Conservation (phyloP, 768 basidiomycete genomes). For the Amanita jacksonii region DNA sequence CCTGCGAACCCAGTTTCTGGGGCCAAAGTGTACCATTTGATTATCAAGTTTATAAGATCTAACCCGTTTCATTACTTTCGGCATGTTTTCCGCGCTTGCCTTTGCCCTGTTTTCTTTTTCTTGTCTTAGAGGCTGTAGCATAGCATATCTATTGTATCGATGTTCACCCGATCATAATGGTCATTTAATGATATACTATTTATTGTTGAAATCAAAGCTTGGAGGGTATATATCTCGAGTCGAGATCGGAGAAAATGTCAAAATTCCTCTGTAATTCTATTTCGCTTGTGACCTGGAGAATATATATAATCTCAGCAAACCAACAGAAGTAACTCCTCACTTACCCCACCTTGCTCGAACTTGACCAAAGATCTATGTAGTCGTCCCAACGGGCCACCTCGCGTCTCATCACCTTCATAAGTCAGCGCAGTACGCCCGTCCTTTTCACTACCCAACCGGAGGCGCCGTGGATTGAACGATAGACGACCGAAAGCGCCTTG, state of each 20-base stretch:
- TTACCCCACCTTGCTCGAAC: slow-evolving; percentile 40
- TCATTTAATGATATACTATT: slow-evolving; percentile 4
- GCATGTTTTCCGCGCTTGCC: neutral
- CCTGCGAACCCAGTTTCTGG: slow-evolving; percentile 63
- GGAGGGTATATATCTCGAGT: slow-evolving; percentile 7
- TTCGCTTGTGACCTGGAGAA: slow-evolving; percentile 36
- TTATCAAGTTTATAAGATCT: slow-evolving; percentile 47
- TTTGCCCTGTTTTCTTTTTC: neutral
- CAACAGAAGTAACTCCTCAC: slow-evolving; percentile 15
- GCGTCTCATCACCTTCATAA: slow-evolving; percentile 63
- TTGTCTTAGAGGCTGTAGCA: neutral
- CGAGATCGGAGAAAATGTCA: slow-evolving; percentile 50
- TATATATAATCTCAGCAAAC: slow-evolving; percentile 1
- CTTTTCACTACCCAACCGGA: slow-evolving; percentile 18
- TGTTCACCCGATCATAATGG: no score
- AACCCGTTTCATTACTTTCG: neutral
- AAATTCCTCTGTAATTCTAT: slow-evolving; percentile 54
- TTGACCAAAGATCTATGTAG: slow-evolving; percentile 48
- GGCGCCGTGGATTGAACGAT: slow-evolving; percentile 43
- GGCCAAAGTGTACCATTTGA: slow-evolving; percentile 55
- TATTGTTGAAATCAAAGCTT: neutral
- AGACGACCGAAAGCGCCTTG: slow-evolving; percentile 48
- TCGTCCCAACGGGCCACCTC: slow-evolving; percentile 50
- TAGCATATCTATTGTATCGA: slow-evolving; percentile 2
- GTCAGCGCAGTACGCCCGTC: slow-evolving; percentile 41